Evolutionary conservation across 331 rosid genomes (phyloP).

Genomic region (Malus hybrid): DNA sequence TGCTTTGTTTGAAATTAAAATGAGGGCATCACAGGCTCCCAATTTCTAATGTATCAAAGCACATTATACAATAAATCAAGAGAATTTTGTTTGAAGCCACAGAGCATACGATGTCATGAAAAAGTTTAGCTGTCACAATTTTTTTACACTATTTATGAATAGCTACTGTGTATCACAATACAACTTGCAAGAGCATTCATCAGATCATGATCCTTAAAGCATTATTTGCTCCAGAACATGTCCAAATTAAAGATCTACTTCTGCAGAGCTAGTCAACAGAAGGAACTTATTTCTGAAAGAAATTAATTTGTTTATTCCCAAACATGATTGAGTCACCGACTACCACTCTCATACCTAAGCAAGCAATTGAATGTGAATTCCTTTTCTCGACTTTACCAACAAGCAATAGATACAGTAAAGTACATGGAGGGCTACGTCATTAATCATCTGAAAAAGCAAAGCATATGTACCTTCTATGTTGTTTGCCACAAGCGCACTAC

Average conservation of each 20-base stretch:
- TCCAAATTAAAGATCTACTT: background rate
- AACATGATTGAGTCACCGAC: background rate
- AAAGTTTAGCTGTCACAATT: background rate
- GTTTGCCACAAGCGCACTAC: constrained; percentile 71
- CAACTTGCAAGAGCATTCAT: background rate
- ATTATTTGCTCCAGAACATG: background rate
- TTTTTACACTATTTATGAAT: background rate
- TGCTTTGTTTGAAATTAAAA: background rate
- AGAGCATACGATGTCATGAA: background rate
- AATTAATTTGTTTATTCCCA: background rate
- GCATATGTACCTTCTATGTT: constrained; percentile 52
- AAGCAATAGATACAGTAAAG: background rate
- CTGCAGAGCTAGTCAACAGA: background rate
- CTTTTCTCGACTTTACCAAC: background rate
- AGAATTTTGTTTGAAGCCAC: background rate
- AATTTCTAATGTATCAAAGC: background rate
- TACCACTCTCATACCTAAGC: background rate
- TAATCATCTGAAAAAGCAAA: background rate
- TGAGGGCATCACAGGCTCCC: background rate
- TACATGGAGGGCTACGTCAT: background rate
- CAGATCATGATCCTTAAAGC: background rate
- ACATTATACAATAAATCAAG: background rate
- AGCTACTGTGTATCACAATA: background rate
- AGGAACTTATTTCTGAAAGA: background rate
- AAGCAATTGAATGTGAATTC: background rate